Percentiles rank a stretch among this genome's conserved stretches.
These are phyloP conservation scores for Choiromyces venosus DNA, from an alignment of 495 filamentous ascomycete genomes.

Conservation along the genomic window DNA sequence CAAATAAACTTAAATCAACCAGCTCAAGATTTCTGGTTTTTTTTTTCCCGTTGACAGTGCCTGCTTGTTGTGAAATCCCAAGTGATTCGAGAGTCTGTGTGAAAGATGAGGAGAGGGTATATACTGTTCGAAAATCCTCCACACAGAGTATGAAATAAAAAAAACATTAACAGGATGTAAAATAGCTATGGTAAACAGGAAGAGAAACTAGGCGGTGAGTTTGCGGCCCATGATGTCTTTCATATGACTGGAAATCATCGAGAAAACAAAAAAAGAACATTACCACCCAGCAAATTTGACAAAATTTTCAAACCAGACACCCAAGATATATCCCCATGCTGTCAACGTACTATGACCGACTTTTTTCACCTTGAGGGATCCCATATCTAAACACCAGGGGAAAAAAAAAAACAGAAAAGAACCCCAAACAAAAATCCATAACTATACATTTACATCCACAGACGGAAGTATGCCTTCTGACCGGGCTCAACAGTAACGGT, in stretches of 20 bases:
- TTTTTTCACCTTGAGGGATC: not conserved
- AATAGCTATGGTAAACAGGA: slow-evolving; percentile 1
- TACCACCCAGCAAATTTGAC: not conserved
- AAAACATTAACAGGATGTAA: not conserved
- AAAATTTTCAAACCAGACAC: not conserved
- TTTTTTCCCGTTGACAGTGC: too few species aligned
- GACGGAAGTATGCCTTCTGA: slow-evolving; percentile 1
- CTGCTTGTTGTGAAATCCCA: not conserved
- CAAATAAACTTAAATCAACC: not conserved
- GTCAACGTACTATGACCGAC: not conserved
- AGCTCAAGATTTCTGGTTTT: not conserved
- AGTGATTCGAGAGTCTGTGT: not conserved
- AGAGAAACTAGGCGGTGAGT: not conserved
- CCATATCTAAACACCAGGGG: not conserved
- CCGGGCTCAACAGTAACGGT: slow-evolving; percentile 28
- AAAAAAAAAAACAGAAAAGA: slow-evolving; percentile 13
- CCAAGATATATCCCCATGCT: not conserved
- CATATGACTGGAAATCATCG: not conserved
- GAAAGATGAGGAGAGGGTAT: not conserved
- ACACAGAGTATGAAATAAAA: not conserved
- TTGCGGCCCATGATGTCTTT: not conserved
- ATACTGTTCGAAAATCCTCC: not conserved
- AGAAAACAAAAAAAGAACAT: not conserved
- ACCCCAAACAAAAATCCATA: not conserved
- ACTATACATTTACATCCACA: slow-evolving; percentile 6